Evolutionary conservation across 2,329 filamentous ascomycete species (phyloP).

Genomic region (Pseudogymnoascus sp.): DNA sequence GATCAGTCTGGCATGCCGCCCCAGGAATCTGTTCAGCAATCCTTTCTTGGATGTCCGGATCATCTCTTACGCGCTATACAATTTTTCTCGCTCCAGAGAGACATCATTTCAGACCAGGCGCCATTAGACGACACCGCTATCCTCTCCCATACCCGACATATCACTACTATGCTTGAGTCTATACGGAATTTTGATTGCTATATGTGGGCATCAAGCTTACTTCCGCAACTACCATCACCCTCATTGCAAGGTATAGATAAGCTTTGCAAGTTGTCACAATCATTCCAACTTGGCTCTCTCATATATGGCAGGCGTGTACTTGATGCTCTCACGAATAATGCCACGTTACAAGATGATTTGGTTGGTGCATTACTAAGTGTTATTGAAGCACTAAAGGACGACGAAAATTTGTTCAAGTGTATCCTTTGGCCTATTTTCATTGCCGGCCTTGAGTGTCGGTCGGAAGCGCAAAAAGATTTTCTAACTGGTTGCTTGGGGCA

Average conservation of each 20-base stretch:
- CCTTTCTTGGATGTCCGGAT: constrained; percentile 30
- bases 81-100: constrained; percentile 6
- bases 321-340: constrained; percentile 17
- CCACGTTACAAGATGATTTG: constrained; percentile 13
- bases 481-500: background rate
- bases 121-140: background rate
- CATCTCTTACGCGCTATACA: constrained; percentile 23
- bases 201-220: background rate
- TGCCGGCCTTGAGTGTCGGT: constrained; percentile 26
- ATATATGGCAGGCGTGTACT: constrained; percentile 28
- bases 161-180: background rate
- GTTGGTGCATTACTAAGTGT: constrained; percentile 22
- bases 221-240: constrained; percentile 9
- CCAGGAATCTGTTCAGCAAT: constrained; percentile 26
- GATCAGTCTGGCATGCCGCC: constrained; percentile 13
- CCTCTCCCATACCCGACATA: constrained; percentile 1
- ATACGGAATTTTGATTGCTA: background rate
- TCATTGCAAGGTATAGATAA: constrained; percentile 15
- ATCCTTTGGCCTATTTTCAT: constrained; percentile 31
- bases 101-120: constrained; percentile 1
- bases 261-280: constrained; percentile 23
- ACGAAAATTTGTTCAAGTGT: constrained; percentile 22
- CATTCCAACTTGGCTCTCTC: constrained; percentile 25
- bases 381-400: constrained; percentile 19
- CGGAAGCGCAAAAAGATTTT: constrained; percentile 21